phyloP scores from a whole-genome alignment of 2,329 filamentous ascomycete genomes.

The Alternaria angustiovoidea region DNA sequence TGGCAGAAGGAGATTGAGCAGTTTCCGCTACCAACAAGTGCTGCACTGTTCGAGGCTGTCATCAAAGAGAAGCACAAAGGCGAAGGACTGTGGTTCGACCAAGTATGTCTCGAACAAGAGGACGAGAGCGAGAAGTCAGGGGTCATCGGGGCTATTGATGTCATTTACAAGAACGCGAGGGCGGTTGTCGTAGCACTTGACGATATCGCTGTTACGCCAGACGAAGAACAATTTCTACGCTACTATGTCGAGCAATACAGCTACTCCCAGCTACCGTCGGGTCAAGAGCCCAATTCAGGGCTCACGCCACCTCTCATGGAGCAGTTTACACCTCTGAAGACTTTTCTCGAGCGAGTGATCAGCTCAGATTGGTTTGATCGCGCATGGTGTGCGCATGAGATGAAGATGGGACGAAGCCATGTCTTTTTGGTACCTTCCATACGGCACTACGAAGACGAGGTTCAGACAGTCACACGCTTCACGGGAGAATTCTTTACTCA shows the following conservation, averaged over 20 bases:
- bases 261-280: conserved; percentile 24
- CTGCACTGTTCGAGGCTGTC: conserved; percentile 53
- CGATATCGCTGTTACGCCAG: conserved; percentile 48
- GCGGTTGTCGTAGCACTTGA: conserved; percentile 54
- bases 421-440: conserved; percentile 53
- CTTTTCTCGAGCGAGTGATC: conserved; percentile 49
- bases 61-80: conserved; percentile 47
- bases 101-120: conserved; percentile 56
- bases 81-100: conserved; percentile 57
- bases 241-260: conserved; percentile 52
- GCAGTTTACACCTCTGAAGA: conserved; percentile 28
- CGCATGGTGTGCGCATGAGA: conserved; percentile 57
- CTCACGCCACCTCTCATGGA: conserved; percentile 44
- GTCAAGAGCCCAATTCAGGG: conserved; percentile 37
- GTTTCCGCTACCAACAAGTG: conserved; percentile 51
- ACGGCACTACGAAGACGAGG: conserved; percentile 29
- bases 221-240: conserved; percentile 49
- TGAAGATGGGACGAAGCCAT: conserved; percentile 51
- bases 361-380: conserved; percentile 55
- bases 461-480: conserved; percentile 46
- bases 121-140: conserved; percentile 51
- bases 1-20: conserved; percentile 45
- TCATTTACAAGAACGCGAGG: conserved; percentile 54
- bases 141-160: conserved; percentile 54
- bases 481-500: conserved; percentile 54